Conservation (phyloP, 2,329 filamentous ascomycete species). For the Claviceps paspali region DNA sequence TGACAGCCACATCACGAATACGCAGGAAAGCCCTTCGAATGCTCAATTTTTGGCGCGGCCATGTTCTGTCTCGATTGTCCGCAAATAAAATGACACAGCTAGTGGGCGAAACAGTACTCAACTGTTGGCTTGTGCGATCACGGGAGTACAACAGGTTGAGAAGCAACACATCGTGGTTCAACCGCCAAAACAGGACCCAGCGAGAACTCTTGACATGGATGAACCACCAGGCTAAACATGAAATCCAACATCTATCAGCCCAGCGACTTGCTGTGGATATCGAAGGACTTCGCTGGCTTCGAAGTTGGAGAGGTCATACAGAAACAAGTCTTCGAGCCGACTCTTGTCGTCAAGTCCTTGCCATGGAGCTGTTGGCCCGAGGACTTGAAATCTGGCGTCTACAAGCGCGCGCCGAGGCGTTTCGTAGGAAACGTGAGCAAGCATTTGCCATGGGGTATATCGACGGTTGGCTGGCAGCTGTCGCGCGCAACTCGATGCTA, state of each 20-base stretch:
- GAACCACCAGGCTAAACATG: background rate
- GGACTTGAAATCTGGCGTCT: slow-evolving; percentile 19
- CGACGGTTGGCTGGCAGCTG: slow-evolving; percentile 14
- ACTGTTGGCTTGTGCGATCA: background rate
- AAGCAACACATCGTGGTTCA: background rate
- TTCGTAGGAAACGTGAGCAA: slow-evolving; percentile 19
- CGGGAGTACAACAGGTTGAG: background rate
- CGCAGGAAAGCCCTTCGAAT: slow-evolving; percentile 8
- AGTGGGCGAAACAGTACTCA: background rate
- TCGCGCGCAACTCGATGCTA: background rate
- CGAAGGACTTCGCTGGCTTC: slow-evolving; percentile 12
- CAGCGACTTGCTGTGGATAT: slow-evolving; percentile 7
- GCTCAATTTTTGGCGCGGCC: slow-evolving; percentile 1
- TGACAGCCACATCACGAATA: slow-evolving; percentile 10
- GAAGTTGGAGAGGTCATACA: slow-evolving; percentile 17
- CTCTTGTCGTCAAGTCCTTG: slow-evolving; percentile 10
- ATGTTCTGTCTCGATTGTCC: background rate
- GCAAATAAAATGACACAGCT: slow-evolving; percentile 1
- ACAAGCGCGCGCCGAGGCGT: slow-evolving; percentile 17
- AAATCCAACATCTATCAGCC: slow-evolving; percentile 4
- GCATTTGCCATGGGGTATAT: slow-evolving; percentile 13
- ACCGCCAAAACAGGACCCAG: background rate
- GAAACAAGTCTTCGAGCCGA: slow-evolving; percentile 13
- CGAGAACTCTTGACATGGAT: background rate
- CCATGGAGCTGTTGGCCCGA: slow-evolving; percentile 9